phyloP scores from a whole-genome alignment of 1,139 yeast species.

The Torulaspora globosa region DNA sequence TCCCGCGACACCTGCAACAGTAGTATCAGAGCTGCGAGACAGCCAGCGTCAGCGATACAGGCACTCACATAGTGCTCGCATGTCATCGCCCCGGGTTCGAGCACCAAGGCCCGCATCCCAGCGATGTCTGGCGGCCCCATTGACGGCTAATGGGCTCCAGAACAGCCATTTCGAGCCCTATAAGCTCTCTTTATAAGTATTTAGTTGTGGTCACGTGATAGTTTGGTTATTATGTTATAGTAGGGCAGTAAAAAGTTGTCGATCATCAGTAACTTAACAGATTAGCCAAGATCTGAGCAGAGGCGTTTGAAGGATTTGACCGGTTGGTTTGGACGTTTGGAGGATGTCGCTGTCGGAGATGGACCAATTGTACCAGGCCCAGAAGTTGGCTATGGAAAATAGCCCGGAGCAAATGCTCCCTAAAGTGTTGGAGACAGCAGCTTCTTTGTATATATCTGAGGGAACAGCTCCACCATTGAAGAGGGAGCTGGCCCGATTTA shows the following conservation, averaged over 20 bases:
- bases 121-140: background rate
- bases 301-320: conserved; percentile 2
- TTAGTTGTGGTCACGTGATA: background rate
- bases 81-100: too few species aligned
- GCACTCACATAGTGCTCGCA: too few species aligned
- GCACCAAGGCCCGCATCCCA: too few species aligned
- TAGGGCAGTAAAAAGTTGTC: conserved; percentile 1
- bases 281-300: background rate
- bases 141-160: background rate
- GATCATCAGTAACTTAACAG: background rate
- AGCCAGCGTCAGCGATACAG: too few species aligned
- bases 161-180: background rate
- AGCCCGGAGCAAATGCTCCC: conserved; percentile 44
- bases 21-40: background rate
- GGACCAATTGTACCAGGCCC: conserved; percentile 50
- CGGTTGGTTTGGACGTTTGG: background rate
- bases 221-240: background rate
- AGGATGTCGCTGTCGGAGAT: conserved; percentile 17
- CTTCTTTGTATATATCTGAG: conserved; percentile 43
- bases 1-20: conserved; percentile 52
- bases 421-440: conserved; percentile 51
- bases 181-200: background rate
- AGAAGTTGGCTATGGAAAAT: conserved; percentile 45
- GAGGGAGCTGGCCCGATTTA: conserved; percentile 28
- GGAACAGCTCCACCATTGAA: conserved; percentile 43